phyloP scores from a whole-genome alignment of 768 basidiomycete species.

The Boletus rubropictus region DNA sequence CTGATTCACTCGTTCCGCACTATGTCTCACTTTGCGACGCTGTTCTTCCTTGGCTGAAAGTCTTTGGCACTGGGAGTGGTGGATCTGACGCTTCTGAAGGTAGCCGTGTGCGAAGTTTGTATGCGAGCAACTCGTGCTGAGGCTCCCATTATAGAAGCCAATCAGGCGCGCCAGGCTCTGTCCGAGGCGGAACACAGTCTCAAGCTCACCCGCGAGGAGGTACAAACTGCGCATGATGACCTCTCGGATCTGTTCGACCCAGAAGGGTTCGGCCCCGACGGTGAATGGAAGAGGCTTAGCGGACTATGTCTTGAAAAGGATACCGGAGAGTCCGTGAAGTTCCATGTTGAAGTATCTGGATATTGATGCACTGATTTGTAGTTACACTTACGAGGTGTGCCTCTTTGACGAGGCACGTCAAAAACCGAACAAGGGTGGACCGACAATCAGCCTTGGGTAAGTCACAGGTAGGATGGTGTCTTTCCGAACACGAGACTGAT shows the following conservation, averaged over 20 bases:
- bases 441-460: slow-evolving; percentile 77
- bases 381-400: slow-evolving; percentile 93
- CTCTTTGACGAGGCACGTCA: slow-evolving; percentile 86
- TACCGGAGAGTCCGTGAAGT: slow-evolving; percentile 77
- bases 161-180: slow-evolving; percentile 56
- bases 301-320: slow-evolving; percentile 74
- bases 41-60: slow-evolving; percentile 56
- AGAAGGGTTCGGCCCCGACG: slow-evolving; percentile 66
- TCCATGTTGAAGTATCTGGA: not conserved
- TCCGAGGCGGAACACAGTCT: slow-evolving; percentile 60
- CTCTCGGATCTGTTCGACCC: slow-evolving; percentile 60
- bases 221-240: slow-evolving; percentile 50
- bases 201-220: slow-evolving; percentile 45
- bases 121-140: slow-evolving; percentile 2
- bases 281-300: slow-evolving; percentile 96
- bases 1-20: slow-evolving; percentile 67
- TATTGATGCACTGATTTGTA: slow-evolving; percentile 28
- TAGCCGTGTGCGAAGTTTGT: slow-evolving; percentile 11
- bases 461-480: slow-evolving; percentile 21
- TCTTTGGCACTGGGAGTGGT: slow-evolving; percentile 51
- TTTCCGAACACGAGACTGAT: not conserved
- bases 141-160: slow-evolving; percentile 39
- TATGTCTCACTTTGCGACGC: slow-evolving; percentile 64
- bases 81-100: slow-evolving; percentile 38
- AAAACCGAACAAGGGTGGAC: slow-evolving; percentile 77